Evolutionary conservation across 1,284 basidiomycete genomes (phyloP).

Genomic region (Fomitopsis schrenkii): DNA sequence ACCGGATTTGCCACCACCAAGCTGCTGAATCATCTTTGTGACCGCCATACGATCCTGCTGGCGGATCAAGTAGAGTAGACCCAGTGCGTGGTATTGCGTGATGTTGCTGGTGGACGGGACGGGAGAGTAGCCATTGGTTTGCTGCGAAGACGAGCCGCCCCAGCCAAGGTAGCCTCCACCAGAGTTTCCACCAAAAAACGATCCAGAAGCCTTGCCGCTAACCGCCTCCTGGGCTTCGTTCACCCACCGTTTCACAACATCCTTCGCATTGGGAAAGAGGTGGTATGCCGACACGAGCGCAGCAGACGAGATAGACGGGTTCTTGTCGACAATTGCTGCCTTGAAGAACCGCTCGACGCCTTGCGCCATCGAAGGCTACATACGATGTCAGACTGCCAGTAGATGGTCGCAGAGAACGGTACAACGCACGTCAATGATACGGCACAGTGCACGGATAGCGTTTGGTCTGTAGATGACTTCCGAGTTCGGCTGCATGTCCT

Average conservation of each 20-base stretch:
- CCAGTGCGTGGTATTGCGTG: conserved; percentile 96
- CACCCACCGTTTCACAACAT: conserved; percentile 97
- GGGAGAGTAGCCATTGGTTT: conserved; percentile 65
- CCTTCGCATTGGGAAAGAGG: conserved; percentile 89
- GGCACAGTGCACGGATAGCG: conserved; percentile 92
- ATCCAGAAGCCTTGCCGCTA: conserved; percentile 78
- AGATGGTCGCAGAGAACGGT: neutral
- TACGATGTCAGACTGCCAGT: neutral
- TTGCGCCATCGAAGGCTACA: conserved; percentile 93
- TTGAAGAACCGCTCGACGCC: conserved; percentile 99
- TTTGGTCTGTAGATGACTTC: conserved; percentile 99
- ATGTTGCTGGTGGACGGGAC: conserved; percentile 88
- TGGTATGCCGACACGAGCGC: conserved; percentile 98
- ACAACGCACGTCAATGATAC: conserved; percentile 90
- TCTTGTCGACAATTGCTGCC: conserved; percentile 97
- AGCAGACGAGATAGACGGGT: conserved; percentile 93
- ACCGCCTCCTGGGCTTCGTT: conserved; percentile 98
- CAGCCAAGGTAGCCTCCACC: conserved; percentile 69
- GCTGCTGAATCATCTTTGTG: conserved; percentile 98
- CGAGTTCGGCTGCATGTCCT: conserved; percentile 99
- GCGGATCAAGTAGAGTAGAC: conserved; percentile 91
- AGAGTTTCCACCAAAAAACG: conserved; percentile 54
- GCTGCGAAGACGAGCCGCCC: conserved; percentile 47
- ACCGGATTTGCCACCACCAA: conserved; percentile 85
- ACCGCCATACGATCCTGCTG: conserved; percentile 99